Evolutionary conservation across 495 filamentous ascomycete genomes (phyloP), one percentile per base, ranked within the genome.

Genomic region (Tuber melanosporum): DNA sequence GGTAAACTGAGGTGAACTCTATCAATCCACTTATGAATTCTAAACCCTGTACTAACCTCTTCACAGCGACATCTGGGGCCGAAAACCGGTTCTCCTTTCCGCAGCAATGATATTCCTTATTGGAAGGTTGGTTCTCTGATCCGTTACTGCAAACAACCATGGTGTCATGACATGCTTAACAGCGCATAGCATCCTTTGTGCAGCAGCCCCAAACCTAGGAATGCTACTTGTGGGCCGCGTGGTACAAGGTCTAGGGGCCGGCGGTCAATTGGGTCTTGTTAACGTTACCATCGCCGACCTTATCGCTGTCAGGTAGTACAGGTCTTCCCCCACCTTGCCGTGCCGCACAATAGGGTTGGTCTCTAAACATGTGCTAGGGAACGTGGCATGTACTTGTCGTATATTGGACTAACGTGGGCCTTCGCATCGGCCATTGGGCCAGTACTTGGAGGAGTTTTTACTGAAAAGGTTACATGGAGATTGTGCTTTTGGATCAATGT

Each of bases 211-310:
- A 46, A 91, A 87, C 71, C 90, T 97, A 78, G 86, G 87, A 45
- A 93, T 94, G 89, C 87, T 97, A 74, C 87, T 97, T 71, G 89
- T 88, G 1, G 92, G 91, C 22, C 84, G 94, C 83, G 91, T 91
- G 1, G 85, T 97, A 71, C 94, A 97, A 83, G 94, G 94, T 72
- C 84, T 91, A n/a, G 94, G 93, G 7, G 92, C 92, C 45, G 94
- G 94, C 73, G 94, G 94, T 2, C 88, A 94, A 70, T 87, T 95
- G 36, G 90, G 92, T 36, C 83, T 97, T 80, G 91, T 92, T 42
- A 94, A 95, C 82, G 94, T 96, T 72, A 89, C 87, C 78, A 94
- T 97, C 74, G 89, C 90, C 15, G 94, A 97, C 85, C 77, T 87
- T 15, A 85, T 87, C 74, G 84, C 85, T 74, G 81, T 87, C 74